Conservation (phyloP, 148 eudicot genomes). For the Silene latifolia region DNA sequence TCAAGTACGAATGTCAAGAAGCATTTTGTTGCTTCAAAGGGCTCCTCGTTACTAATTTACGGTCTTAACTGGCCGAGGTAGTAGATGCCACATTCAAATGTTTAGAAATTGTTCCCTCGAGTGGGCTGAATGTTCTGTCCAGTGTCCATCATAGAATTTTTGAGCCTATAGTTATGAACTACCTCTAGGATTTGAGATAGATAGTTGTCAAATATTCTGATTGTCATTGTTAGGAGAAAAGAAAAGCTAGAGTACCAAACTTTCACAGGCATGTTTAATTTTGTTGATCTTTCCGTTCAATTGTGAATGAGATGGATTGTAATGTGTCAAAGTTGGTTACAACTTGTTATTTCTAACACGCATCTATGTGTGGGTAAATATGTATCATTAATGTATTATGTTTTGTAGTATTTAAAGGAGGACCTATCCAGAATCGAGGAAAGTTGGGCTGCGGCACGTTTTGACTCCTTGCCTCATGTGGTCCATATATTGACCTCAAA, state of each 20-base stretch:
- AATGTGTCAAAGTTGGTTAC: background rate
- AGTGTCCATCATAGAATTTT: background rate
- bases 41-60: background rate
- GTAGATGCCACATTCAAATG: background rate
- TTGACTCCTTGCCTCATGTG: conserved; percentile 91
- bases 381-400: background rate
- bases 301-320: background rate
- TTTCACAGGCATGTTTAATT: background rate
- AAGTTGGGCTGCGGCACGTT: conserved; percentile 87
- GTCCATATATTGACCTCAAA: conserved; percentile 88
- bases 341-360: background rate
- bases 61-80: background rate
- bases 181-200: background rate
- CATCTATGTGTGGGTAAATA: conserved; percentile 3
- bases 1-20: no score
- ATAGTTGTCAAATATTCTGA: background rate
- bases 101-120: background rate
- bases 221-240: background rate
- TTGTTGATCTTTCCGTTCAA: background rate
- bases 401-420: conserved; percentile 64
- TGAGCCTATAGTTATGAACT: background rate
- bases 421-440: conserved; percentile 70
- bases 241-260: background rate
- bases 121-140: background rate
- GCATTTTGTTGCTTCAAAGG: background rate